Evolutionary conservation across 768 basidiomycete species (phyloP), one percentile per base, ranked within the genome.

Genomic region (Amylocystis lapponica): DNA sequence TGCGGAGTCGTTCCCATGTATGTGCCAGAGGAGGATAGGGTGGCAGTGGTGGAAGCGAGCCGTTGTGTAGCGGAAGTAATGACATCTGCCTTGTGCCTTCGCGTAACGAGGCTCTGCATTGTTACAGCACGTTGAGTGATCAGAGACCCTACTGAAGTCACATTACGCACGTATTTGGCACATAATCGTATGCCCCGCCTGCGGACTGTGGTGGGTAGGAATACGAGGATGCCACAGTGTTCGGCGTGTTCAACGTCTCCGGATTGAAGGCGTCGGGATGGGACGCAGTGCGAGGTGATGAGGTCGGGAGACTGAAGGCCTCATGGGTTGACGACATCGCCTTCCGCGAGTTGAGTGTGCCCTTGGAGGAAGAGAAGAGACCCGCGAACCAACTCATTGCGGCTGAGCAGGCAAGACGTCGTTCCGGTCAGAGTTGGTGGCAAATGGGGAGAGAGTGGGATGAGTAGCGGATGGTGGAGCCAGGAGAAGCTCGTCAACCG

Each of bases 301-400:
- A 77, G 3, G 79, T 79, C 34, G 88, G 86, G 26, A 95, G 71
- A 37, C 86, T 85, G 66, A 94, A 94, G 49, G 92, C 90, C 61
- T 93, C 90, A 58, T 85, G 79, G 5, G 91, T 93, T 13, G 79
- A 79, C 25, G 77, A 78, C 51, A 92, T 76, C 78, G 53, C 74
- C 59, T 73, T 74, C 45, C 79, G 66, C 26, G 70, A 56, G 48
- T 69, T 72, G 56, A 75, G 71, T 20, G 69, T 58, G 37, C 62
- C 62, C 49, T 75, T 71, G 38, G 47, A 46, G 40, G 71, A 59
- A 17, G 75, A 69, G 64, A 88, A 87, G 43, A 86, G 67, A 51
- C 78, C 77, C 22, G 73, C 65, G 37, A 88, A 66, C 86, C 86
- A 88, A 66, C 80, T 78, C 86, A 88, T 88, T 45, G 46, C 42